A percentile compares a stretch with the other conserved stretches of the same genome.
Conservation (phyloP, 23 red algal species). For the Rhodosorus marinus region DNA sequence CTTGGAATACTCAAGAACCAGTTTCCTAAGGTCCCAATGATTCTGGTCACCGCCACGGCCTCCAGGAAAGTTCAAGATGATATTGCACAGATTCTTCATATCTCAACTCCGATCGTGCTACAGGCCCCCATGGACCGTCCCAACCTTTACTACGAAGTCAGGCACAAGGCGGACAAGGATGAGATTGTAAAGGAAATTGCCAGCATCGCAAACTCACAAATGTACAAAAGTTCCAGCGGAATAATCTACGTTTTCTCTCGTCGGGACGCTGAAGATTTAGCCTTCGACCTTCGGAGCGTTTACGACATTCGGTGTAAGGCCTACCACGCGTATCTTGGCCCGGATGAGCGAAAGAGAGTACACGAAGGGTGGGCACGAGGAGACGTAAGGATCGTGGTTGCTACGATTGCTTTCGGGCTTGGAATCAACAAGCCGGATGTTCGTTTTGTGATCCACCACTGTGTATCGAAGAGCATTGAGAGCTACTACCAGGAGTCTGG, state of each 20-base stretch:
- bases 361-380: conserved; percentile 13
- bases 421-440: conserved; percentile 79
- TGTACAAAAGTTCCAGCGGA: no score
- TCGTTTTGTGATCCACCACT: conserved; percentile 73
- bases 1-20: conserved; percentile 25
- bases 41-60: conserved; percentile 72
- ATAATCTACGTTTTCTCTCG: conserved; percentile 74
- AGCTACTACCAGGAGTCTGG: conserved; percentile 85
- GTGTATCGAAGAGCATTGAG: conserved; percentile 42
- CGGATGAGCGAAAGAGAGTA: conserved; percentile 1
- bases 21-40: conserved; percentile 56
- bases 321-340: conserved; percentile 25
- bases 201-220: no score
- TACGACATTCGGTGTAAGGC: no score
- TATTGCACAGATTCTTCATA: conserved; percentile 32
- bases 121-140: conserved; percentile 48
- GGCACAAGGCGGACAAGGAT: conserved; percentile 21
- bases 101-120: conserved; percentile 30
- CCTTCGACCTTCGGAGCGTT: conserved; percentile 6
- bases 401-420: conserved; percentile 90
- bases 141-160: conserved; percentile 67
- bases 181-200: conserved; percentile 24
- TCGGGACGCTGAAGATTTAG: conserved; percentile 38
- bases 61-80: conserved; percentile 33
- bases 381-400: conserved; percentile 26